These are phyloP conservation scores for Microdochium bolleyi DNA, from an alignment of 2,329 filamentous ascomycete species.

Conservation along the genomic window DNA sequence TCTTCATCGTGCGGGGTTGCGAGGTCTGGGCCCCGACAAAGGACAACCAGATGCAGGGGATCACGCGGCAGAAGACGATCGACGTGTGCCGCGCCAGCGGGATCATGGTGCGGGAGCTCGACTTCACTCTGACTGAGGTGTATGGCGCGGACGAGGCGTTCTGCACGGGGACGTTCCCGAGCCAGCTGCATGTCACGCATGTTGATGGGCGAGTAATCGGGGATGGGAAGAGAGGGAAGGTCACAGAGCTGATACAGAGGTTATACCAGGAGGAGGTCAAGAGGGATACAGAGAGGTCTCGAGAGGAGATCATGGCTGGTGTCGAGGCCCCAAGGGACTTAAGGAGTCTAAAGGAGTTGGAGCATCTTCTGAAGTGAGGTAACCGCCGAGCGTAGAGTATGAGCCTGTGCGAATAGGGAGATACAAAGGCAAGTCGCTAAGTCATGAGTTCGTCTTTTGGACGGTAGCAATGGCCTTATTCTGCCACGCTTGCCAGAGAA, in stretches of 20 bases:
- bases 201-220: conserved; percentile 14
- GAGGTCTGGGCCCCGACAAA: conserved; percentile 23
- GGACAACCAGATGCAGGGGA: conserved; percentile 21
- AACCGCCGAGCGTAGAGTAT: too few relatives aligned
- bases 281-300: conserved; percentile 9
- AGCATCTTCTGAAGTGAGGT: too few relatives aligned
- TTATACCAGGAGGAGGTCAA: conserved; percentile 12
- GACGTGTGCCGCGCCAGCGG: conserved; percentile 17
- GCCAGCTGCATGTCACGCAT: conserved; percentile 16
- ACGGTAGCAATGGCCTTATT: too few relatives aligned
- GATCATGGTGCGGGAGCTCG: conserved; percentile 15
- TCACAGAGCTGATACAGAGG: conserved; percentile 14
- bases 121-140: conserved; percentile 19
- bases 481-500: too few relatives aligned
- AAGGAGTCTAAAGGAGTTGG: not conserved
- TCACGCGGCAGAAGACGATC: conserved; percentile 20
- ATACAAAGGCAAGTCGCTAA: too few relatives aligned
- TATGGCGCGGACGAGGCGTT: conserved; percentile 21
- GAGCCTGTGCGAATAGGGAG: too few relatives aligned
- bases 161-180: conserved; percentile 19
- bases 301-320: conserved; percentile 12
- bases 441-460: too few relatives aligned
- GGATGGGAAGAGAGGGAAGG: conserved; percentile 11
- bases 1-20: conserved; percentile 19
- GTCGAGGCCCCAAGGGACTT: conserved; percentile 8